A percentile compares a stretch with the other conserved stretches of the same genome.
Evolutionary conservation across 2,329 filamentous ascomycete genomes (phyloP).

Genomic region (Fusarium caatingaense): DNA sequence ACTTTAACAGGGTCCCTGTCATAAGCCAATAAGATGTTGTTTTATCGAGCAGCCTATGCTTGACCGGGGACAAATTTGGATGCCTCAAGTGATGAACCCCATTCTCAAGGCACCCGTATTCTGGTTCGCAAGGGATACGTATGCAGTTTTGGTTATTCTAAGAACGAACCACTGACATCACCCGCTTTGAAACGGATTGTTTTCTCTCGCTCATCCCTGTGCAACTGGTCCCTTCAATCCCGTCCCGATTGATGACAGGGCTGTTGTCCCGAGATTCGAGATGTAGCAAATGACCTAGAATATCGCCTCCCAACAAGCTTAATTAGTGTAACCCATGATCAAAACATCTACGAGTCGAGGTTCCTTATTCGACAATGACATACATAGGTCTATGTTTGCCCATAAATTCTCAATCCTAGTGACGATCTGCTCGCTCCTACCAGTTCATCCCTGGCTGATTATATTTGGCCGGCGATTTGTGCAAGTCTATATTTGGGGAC

Average conservation of each 20-base stretch:
- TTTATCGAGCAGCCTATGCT: constrained; percentile 48
- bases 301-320: constrained; percentile 23
- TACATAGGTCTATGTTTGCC: neutral
- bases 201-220: neutral
- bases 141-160: constrained; percentile 20
- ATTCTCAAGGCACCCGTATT: constrained; percentile 48
- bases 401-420: neutral
- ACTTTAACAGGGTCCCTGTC: constrained; percentile 13
- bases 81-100: constrained; percentile 30
- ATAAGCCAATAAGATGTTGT: constrained; percentile 39
- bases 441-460: neutral
- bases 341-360: constrained; percentile 10
- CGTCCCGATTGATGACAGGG: neutral
- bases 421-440: neutral
- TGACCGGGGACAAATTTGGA: constrained; percentile 32
- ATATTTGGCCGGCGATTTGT: neutral
- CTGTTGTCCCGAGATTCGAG: constrained; percentile 6
- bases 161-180: constrained; percentile 1
- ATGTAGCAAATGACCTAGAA: constrained; percentile 4
- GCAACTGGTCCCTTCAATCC: neutral
- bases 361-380: constrained; percentile 12
- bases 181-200: neutral
- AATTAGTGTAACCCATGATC: constrained; percentile 20
- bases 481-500: neutral
- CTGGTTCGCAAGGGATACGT: constrained; percentile 39